These are phyloP conservation scores for Vanrija sp. DNA, from an alignment of 1,284 basidiomycete species.

Conservation along the genomic window DNA sequence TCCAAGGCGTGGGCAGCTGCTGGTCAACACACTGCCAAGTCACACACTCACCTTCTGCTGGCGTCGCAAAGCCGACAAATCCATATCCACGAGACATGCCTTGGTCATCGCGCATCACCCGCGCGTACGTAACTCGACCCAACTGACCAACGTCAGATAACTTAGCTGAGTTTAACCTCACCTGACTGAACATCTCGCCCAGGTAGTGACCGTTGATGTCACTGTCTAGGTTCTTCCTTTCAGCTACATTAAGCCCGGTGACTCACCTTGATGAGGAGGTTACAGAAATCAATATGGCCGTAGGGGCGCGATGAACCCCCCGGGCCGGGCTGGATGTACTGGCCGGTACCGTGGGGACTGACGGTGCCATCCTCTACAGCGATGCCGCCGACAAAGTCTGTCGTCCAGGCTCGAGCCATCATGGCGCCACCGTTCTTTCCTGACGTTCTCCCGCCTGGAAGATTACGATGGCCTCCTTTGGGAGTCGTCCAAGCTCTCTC, in stretches of 20 bases:
- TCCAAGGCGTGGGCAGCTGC: slow-evolving; percentile 28
- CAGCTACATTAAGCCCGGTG: neutral
- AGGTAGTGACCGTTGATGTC: slow-evolving; percentile 76
- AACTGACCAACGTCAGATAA: slow-evolving; percentile 52
- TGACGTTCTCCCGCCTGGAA: neutral
- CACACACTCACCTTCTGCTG: slow-evolving; percentile 65
- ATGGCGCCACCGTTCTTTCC: neutral
- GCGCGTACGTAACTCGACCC: slow-evolving; percentile 82
- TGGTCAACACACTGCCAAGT: neutral
- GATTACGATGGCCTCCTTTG: neutral
- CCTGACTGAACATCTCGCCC: slow-evolving; percentile 61
- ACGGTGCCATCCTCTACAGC: slow-evolving; percentile 27
- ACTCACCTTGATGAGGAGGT: slow-evolving; percentile 59
- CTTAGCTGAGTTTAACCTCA: slow-evolving; percentile 58
- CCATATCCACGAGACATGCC: slow-evolving; percentile 87
- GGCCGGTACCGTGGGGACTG: slow-evolving; percentile 77
- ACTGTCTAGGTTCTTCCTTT: slow-evolving; percentile 69
- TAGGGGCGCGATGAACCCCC: slow-evolving; percentile 68
- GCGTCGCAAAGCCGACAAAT: slow-evolving; percentile 84
- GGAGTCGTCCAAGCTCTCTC: no score
- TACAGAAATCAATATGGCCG: slow-evolving; percentile 85
- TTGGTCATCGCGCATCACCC: slow-evolving; percentile 85
- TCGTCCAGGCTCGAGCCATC: slow-evolving; percentile 22
- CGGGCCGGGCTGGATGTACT: slow-evolving; percentile 74
- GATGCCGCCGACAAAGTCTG: slow-evolving; percentile 21